Base-by-base conservation (phyloP, 2,329 filamentous ascomycete genomes). In the Trichoderma atroviride region DNA sequence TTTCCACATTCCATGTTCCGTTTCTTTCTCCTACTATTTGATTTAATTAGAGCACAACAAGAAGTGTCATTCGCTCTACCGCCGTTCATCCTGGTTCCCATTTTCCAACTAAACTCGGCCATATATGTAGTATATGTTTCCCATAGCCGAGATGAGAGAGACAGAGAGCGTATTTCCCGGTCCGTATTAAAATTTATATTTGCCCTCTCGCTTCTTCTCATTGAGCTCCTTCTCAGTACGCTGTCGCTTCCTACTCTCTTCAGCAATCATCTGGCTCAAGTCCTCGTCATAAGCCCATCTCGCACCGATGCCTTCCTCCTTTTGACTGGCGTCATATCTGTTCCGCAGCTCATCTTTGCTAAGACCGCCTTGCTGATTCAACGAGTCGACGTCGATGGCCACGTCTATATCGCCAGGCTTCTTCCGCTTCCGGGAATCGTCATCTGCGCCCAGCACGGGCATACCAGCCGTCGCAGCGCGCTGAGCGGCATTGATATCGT, bases 321-420 rank as follows among this genome's bases (percentile, higher is more conserved):
- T 85, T 76, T 80, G 88, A 78, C 83, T 91, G 84, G 83, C 89
- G 70, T 98, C 94, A 76, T 96, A 99, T 77, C 91, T 87, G 76
- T 87, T 89, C 79, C 87, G 88, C 75, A 99, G 79, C 74, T 94
- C 92, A 31, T 97, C 94, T 79, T 95, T 97, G 80, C 87, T 91
- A 75, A 98, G 86, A 56, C 91, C 92, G 74, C 93, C 93, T 71
- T 90, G 87, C 52, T 87, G 85, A 72, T 88, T 88, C 70, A 99
- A 80, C 47, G 91, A 87, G 77, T 98, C 95, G 5, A 93, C 88
- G 75, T 98, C 94, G 72, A 99, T 89, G 29, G 94, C 93, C 33
- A 98, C 91, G 74, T 99, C 96, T 29, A 99, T 88, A 78, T 99
- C 96, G 52, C 95, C 96, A 4, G 92, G 94, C 86, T 97, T 97